phyloP scores from a whole-genome alignment of 805 yeast species.

The Metschnikowia matae region DNA sequence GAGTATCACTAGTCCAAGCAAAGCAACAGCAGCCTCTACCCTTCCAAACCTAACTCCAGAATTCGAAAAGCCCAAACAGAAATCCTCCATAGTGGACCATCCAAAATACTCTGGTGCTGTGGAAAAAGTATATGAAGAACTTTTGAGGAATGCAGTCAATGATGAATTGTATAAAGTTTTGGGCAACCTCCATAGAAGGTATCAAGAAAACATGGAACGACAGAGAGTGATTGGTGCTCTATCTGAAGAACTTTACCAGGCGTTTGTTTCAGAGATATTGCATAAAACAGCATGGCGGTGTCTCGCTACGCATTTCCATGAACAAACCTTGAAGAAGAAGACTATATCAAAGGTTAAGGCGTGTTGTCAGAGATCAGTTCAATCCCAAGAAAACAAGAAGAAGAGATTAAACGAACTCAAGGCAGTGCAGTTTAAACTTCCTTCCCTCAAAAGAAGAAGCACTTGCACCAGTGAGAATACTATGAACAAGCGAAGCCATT shows the following conservation, averaged over 20 bases:
- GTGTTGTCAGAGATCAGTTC: conserved; percentile 21
- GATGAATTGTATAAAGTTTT: conserved; percentile 24
- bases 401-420: conserved; percentile 33
- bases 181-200: conserved; percentile 22
- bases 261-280: conserved; percentile 58
- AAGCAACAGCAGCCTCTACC: not conserved
- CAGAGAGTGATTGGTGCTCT: conserved; percentile 31
- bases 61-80: not conserved
- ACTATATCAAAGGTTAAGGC: conserved; percentile 29
- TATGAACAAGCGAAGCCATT: not conserved
- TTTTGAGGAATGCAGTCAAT: conserved; percentile 22
- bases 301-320: conserved; percentile 42
- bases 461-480: not conserved
- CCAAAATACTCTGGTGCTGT: not conserved
- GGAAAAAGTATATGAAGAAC: conserved; percentile 6
- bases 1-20: not conserved
- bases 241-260: conserved; percentile 50
- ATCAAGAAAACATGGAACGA: conserved; percentile 21
- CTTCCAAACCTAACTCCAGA: not conserved
- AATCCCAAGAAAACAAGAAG: conserved; percentile 24
- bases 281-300: conserved; percentile 40
- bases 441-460: conserved; percentile 18
- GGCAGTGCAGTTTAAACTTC: conserved; percentile 21
- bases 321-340: conserved; percentile 25
- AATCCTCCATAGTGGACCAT: not conserved